Evolutionary conservation across 192 early-diverging fungal species (phyloP), one percentile per base, ranked within the genome.

Genomic region (Backusella sp.): DNA sequence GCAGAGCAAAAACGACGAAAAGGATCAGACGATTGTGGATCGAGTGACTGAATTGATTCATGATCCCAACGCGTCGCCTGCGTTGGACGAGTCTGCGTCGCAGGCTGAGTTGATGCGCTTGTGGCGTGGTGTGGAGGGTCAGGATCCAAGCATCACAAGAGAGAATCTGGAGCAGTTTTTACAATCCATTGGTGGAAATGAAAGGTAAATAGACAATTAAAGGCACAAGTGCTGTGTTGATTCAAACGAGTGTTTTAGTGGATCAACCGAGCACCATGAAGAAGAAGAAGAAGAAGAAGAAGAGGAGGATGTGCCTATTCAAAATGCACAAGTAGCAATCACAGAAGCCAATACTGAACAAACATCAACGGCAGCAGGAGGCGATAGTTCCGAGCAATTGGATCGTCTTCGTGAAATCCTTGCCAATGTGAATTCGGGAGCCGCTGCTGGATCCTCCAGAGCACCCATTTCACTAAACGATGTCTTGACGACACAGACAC

Each of bases 1-100:
- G 84, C 95, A 96, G 78, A 88, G 87, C 49, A 76, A 82, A 6
- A 89, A 91, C 59, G 80, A 85, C 19, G 85, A 87, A 19, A 85
- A 83, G 37, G 93, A 94, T 80, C 72, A 80, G 15, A 85, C 86
- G 66, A 73, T 91, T n/a, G 81, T 88, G 11, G 75, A 75, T 23
- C 79, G 80, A 19, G 86, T 92, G 46, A 96, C 93, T 73, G 52
- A 77, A 11, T 69, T 90, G 66, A 85, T 94, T 62, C 89, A 85
- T 66, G 84, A 84, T 30, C 81, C 85, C 83, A 23, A 70, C 74
- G 82, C 39, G 3, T 32, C 73, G 36, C 34, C 66, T 30, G 59
- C 14, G 14, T 68, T 75, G 9, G 75, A 77, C 36, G 70, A 74
- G 28, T 74, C 70, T 17, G 46, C 46, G 7, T 67, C 79, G 4